Base-by-base conservation (phyloP, 805 yeast genomes). In the Hanseniaspora lindneri region DNA sequence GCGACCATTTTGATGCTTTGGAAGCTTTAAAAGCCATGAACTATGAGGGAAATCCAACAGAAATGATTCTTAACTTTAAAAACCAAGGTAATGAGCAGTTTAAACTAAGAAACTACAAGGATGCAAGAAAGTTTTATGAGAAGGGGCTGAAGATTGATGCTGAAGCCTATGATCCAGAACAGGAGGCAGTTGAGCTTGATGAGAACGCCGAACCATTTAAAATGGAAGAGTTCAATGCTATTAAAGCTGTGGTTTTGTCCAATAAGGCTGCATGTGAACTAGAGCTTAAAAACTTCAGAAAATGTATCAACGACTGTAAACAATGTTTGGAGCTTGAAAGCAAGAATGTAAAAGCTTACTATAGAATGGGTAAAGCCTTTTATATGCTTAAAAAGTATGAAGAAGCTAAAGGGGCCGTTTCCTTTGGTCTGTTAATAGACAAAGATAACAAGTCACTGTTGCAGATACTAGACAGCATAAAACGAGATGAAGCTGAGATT, bases 41-140 rank as follows among this genome's bases (percentile, higher is more conserved):
- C 0, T 87, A 85, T 59, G 98, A 92, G 43, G 98, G 97, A 39
- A 95, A 86, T 54, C 96, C 96, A 0, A 79, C 82, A 57, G 98
- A 92, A 59, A 70, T 87, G 30, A 96, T 96, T 3, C 71, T 76
- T 21, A 88, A 87, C 59, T 92, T 88, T 68, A 86, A 87, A 54
- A 79, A 75, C 52, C 96, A 89, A 60, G 99, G 98, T 5, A 92
- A 94, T 62, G 96, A 86, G 14, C 74, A 83, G 51, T 92, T 73
- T 66, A 80, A 76, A 60, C 67, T 68, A 9, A 84, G 80, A 56
- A 76, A 79, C 56, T 92, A 74, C 65, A 72, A 75, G 49, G 76
- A 77, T 54, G 98, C 98, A 0, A 69, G 84, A 36, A 81, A 76
- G 48, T 80, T 70, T 58, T 92, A 92, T 58, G 78, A 80, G 29